Evolutionary conservation across 805 yeast genomes (phyloP), one percentile per base, ranked within the genome.

Genomic region (Saccharomycopsis sp.): DNA sequence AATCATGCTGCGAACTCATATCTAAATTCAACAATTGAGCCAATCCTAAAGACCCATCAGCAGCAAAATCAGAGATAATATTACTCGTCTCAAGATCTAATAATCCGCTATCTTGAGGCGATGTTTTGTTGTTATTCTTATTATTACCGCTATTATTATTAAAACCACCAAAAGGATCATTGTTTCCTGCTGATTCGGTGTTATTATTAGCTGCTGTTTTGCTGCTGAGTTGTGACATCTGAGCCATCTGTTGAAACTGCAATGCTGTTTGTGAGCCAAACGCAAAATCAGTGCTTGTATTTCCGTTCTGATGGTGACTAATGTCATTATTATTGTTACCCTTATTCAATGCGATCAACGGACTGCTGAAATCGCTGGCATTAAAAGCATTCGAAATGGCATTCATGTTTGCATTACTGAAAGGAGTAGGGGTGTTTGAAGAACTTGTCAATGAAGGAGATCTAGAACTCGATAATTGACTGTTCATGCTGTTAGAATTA

Each of bases 11-110:
- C 19, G 62, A 54, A 44, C 65, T 72, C 23, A 74, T 65, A 54
- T 73, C 77, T 66, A 77, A 74, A 56, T 82, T 86, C 58, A 87
- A 70, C 65, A 86, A 78, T 8, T 87, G 87, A 1, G 88, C 90
- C 57, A 87, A 72, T 0, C 93, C 93, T 47, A 87, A 71, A 0
- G 93, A 87, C 0, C 90, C 93, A 71, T 87, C 94, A 2, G 89
- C 89, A n/a, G 86, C 87, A 69, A 85, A 86, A 59, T 85, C 90
- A 64, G 70, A 71, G 56, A 61, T 54, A 17, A 58, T 17, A 19
- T 24, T 35, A 38, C 42, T 19, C 7, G 19, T 14, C 19, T 57
- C 61, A 52, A 59, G 12, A 15, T 58, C 64, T 38, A 57, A 15
- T n/a, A 23, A 53, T 14, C 35, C 52, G 3, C 29, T 24, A 5